Conservation (phyloP, 768 basidiomycete genomes). For the Ramaria rubella region DNA sequence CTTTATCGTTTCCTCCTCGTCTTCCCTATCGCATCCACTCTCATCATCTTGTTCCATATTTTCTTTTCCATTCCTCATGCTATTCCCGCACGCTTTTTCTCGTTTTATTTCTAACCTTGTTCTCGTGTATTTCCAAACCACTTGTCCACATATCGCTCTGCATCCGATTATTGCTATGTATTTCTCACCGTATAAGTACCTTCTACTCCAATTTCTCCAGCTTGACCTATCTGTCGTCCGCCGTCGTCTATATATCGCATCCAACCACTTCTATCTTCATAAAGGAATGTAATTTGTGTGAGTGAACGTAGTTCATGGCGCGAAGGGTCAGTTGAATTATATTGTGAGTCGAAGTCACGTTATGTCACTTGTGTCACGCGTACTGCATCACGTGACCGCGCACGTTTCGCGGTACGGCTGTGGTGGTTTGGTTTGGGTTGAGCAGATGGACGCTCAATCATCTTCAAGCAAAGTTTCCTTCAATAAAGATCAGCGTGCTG, state of each 20-base stretch:
- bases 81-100: neutral
- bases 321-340: too few species aligned
- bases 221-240: neutral
- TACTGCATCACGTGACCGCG: too few species aligned
- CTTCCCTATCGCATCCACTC: neutral
- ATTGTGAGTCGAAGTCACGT: too few species aligned
- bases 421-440: neutral
- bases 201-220: too few species aligned
- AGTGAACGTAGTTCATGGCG: too few species aligned
- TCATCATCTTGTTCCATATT: neutral
- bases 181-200: too few species aligned
- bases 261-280: too few species aligned
- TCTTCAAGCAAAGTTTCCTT: neutral
- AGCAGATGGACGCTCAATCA: neutral
- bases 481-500: neutral
- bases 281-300: too few species aligned
- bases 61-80: neutral
- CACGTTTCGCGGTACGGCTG: neutral
- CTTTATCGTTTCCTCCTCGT: neutral
- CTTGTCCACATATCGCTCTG: neutral
- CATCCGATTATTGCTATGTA: too few species aligned
- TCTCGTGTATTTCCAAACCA: neutral
- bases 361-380: too few species aligned
- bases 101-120: neutral
- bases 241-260: neutral